Evolutionary conservation across 1,284 basidiomycete genomes (phyloP).

Genomic region (Chiua sp.): DNA sequence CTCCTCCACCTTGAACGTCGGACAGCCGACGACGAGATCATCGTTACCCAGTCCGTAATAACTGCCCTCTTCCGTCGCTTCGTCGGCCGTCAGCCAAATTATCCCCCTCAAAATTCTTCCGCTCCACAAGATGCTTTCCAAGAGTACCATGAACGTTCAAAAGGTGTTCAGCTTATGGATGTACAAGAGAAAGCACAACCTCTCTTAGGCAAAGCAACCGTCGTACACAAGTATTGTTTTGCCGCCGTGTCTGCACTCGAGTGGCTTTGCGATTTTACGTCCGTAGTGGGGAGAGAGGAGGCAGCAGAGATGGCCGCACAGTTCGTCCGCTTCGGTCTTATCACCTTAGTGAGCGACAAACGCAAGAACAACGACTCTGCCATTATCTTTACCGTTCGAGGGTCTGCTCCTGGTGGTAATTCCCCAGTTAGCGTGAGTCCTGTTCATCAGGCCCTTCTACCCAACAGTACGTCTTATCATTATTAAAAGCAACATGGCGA

Average conservation of each 20-base stretch:
- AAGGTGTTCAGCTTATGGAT: slow-evolving; percentile 76
- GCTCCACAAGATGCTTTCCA: slow-evolving; percentile 68
- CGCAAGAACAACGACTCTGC: slow-evolving; percentile 88
- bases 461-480: slow-evolving; percentile 19
- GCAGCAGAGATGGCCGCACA: slow-evolving; percentile 98
- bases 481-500: slow-evolving; percentile 80
- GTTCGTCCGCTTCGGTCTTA: slow-evolving; percentile 95
- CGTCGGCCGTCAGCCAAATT: slow-evolving; percentile 86
- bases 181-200: slow-evolving; percentile 65
- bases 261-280: slow-evolving; percentile 98
- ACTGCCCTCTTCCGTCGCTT: slow-evolving; percentile 96
- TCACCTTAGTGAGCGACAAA: slow-evolving; percentile 87
- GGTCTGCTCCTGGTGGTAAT: slow-evolving; percentile 74
- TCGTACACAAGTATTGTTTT: slow-evolving; percentile 81
- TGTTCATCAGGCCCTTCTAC: slow-evolving; percentile 5
- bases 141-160: slow-evolving; percentile 80
- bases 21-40: slow-evolving; percentile 95
- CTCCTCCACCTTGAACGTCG: slow-evolving; percentile 96
- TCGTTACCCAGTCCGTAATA: slow-evolving; percentile 92
- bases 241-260: slow-evolving; percentile 87
- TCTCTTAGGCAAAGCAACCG: slow-evolving; percentile 49
- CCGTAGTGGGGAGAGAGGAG: slow-evolving; percentile 95
- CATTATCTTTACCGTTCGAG: slow-evolving; percentile 88
- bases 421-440: slow-evolving; percentile 73
- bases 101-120: slow-evolving; percentile 53